A percentile compares a stretch with the other conserved stretches of the same genome.
These are phyloP conservation scores for Penicillium sp. DNA, from an alignment of 2,329 filamentous ascomycete genomes.

Conservation along the genomic window DNA sequence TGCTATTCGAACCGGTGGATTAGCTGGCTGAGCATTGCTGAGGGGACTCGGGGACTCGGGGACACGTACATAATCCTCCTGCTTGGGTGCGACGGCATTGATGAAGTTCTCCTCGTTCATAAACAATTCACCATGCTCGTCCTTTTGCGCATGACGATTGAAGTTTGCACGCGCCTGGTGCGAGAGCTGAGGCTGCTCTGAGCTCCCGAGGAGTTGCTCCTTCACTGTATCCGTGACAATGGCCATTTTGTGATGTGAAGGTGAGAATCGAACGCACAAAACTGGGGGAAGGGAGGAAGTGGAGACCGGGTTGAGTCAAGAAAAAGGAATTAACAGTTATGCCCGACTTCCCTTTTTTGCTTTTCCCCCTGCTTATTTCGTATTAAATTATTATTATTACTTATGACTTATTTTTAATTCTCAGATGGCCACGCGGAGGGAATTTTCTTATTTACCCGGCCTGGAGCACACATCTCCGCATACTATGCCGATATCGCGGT, in stretches of 20 bases:
- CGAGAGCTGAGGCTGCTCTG: slow-evolving; percentile 64
- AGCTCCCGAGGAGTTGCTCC: slow-evolving; percentile 71
- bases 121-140: slow-evolving; percentile 73
- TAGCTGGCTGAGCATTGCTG: slow-evolving; percentile 10
- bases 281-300: slow-evolving; percentile 19
- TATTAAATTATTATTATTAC: background rate
- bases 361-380: slow-evolving; percentile 1
- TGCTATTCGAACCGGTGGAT: slow-evolving; percentile 61
- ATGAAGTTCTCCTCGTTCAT: slow-evolving; percentile 88
- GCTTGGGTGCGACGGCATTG: slow-evolving; percentile 79
- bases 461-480: slow-evolving; percentile 12
- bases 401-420: background rate
- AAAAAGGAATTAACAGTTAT: slow-evolving; percentile 16
- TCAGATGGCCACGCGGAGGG: background rate
- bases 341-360: background rate
- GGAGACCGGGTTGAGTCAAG: slow-evolving; percentile 28
- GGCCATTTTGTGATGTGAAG: slow-evolving; percentile 42
- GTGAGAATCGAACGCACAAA: slow-evolving; percentile 6
- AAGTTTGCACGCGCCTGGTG: slow-evolving; percentile 76
- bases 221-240: slow-evolving; percentile 71
- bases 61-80: slow-evolving; percentile 84
- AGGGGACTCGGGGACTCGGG: background rate
- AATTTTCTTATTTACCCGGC: slow-evolving; percentile 24
- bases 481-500: background rate
- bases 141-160: slow-evolving; percentile 71